These are phyloP conservation scores for Psophocarpus tetragonolobus DNA, from an alignment of 306 rosid genomes.

Conservation along the genomic window DNA sequence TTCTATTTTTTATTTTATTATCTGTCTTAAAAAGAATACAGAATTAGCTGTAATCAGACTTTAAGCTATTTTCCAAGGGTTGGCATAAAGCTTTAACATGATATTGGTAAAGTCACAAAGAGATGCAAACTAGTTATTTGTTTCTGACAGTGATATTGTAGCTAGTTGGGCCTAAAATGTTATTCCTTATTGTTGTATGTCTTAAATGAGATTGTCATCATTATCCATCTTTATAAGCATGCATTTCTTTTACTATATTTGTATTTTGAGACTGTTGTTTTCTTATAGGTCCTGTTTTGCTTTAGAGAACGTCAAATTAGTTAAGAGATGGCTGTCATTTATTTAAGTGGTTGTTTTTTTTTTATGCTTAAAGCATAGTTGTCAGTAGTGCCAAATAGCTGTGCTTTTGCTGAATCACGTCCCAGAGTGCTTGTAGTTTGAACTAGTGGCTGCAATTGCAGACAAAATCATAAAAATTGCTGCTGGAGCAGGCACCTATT, in stretches of 20 bases:
- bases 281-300: not conserved
- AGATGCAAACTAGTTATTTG: constrained; percentile 4
- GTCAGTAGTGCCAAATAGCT: not conserved
- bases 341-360: not conserved
- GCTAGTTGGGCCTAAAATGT: constrained; percentile 10
- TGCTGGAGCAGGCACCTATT: not conserved
- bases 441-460: not conserved
- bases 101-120: not conserved
- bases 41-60: not conserved
- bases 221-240: not conserved
- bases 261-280: not conserved
- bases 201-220: not conserved
- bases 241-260: not conserved
- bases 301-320: not conserved
- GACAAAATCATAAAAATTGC: too few relatives aligned
- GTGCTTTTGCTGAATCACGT: not conserved
- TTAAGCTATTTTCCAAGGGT: not conserved
- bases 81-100: not conserved
- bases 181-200: not conserved
- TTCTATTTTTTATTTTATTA: constrained; percentile 4
- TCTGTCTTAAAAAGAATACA: not conserved
- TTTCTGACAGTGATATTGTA: not conserved
- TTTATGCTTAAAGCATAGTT: not conserved
- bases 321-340: not conserved
- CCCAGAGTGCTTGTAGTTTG: not conserved